A percentile compares a stretch with the other conserved stretches of the same genome.
These are phyloP conservation scores for Trichoderma erinaceum DNA, from an alignment of 495 filamentous ascomycete genomes.

Conservation along the genomic window DNA sequence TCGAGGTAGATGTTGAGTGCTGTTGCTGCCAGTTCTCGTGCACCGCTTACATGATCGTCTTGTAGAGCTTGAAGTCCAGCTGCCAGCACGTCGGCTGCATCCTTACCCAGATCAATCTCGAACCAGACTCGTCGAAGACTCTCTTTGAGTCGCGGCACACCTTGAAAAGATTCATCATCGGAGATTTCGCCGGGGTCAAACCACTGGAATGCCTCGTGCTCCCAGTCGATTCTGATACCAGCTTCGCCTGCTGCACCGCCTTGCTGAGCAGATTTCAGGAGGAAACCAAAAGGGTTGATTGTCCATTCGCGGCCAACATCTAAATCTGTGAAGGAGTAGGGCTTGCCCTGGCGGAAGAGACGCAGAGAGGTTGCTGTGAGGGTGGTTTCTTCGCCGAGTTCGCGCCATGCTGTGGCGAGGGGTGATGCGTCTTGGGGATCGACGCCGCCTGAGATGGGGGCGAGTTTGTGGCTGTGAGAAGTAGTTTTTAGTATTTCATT, in stretches of 20 bases:
- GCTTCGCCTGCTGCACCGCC: slow-evolving; percentile 31
- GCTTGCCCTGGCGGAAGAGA: slow-evolving; percentile 52
- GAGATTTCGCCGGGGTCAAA: slow-evolving; percentile 42
- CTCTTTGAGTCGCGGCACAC: slow-evolving; percentile 51
- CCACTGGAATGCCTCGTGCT: slow-evolving; percentile 55
- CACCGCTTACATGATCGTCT: slow-evolving; percentile 51
- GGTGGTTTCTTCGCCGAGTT: slow-evolving; percentile 57
- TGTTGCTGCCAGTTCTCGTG: slow-evolving; percentile 45
- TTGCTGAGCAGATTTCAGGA: slow-evolving; percentile 35
- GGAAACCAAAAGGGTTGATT: slow-evolving; percentile 56
- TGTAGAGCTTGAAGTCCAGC: slow-evolving; percentile 42
- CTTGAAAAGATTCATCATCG: slow-evolving; percentile 36
- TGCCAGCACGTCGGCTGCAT: slow-evolving; percentile 38
- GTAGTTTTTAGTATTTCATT: too few species aligned
- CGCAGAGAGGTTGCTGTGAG: slow-evolving; percentile 40
- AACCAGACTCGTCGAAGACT: slow-evolving; percentile 54
- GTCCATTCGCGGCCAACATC: slow-evolving; percentile 53
- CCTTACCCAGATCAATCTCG: slow-evolving; percentile 37
- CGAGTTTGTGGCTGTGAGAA: slow-evolving; percentile 42
- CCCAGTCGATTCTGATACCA: slow-evolving; percentile 54
- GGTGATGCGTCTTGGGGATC: slow-evolving; percentile 44
- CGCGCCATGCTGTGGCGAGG: slow-evolving; percentile 52
- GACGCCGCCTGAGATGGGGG: slow-evolving; percentile 57
- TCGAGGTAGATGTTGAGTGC: slow-evolving; percentile 24
- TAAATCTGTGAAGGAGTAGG: slow-evolving; percentile 50